Conservation (phyloP, 2,329 filamentous ascomycete genomes). For the Phialophora macrospora region DNA sequence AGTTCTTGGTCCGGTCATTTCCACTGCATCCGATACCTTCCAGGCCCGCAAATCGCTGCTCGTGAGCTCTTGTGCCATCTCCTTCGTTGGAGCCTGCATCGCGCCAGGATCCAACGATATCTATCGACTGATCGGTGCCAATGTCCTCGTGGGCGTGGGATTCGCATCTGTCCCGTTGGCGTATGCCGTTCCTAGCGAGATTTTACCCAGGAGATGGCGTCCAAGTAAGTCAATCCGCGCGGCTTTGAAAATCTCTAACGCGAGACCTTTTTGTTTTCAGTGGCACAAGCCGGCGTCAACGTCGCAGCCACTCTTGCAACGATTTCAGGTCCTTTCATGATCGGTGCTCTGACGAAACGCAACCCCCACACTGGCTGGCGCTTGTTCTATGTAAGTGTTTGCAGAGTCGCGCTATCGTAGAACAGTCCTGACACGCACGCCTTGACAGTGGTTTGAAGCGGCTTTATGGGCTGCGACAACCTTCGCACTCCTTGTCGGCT, state of each 20-base stretch:
- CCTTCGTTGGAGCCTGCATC: conserved; percentile 24
- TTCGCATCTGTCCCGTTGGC: conserved; percentile 21
- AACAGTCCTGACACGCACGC: neutral
- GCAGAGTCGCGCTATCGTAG: too few relatives aligned
- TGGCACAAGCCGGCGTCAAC: conserved; percentile 23
- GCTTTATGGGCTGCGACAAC: conserved; percentile 24
- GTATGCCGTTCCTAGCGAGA: conserved; percentile 26
- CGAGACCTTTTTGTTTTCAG: conserved; percentile 1
- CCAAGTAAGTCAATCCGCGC: conserved; percentile 21
- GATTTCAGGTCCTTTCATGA: conserved; percentile 18
- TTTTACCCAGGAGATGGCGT: conserved; percentile 28
- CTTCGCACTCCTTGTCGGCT: conserved; percentile 22
- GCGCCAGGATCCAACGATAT: conserved; percentile 22
- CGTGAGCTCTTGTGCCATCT: conserved; percentile 14
- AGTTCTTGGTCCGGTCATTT: conserved; percentile 26
- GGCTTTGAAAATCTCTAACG: too few relatives aligned
- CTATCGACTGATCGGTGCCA: conserved; percentile 22
- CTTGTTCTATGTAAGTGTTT: conserved; percentile 10
- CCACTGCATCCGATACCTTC: conserved; percentile 24
- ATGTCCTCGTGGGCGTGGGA: conserved; percentile 22
- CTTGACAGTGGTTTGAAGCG: conserved; percentile 27
- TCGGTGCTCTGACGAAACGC: conserved; percentile 25
- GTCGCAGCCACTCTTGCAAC: conserved; percentile 13
- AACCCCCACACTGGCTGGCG: conserved; percentile 26
- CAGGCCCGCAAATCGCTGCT: conserved; percentile 25